Evolutionary conservation across 2,329 filamentous ascomycete genomes (phyloP), one percentile per base, ranked within the genome.

Genomic region (Exserohilum turcica): DNA sequence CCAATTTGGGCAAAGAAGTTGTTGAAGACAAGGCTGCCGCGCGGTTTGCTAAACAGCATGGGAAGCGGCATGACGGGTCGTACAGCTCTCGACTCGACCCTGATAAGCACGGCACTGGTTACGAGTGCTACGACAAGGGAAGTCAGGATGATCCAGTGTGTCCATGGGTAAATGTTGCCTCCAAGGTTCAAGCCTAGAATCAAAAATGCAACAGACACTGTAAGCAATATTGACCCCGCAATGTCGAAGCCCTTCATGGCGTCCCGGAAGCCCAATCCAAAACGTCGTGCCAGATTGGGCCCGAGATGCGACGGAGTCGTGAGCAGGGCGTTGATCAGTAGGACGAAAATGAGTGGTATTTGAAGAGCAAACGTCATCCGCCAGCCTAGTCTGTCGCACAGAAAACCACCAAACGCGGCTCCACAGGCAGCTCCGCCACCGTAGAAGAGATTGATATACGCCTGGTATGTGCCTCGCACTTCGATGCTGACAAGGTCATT

Each of bases 401-500:
- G 83, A 46, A 85, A 79, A 1, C 88, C 88, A 12, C 88, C 89
- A 6, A 89, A 78, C 0, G 87, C 87, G 1, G 87, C 88, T 2
- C 89, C 89, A 2, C 85, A 75, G 6, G 72, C 72, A 18, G 70
- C 68, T 5, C 75, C 77, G 8, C 76, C 66, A 2, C 87, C 87
- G 61, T 82, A 89, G 43, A 83, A 79, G 39, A 89, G 78, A 67
- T 90, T 73, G 64, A 89, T 82, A 60, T 87, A 85, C 12, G 86
- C 86, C 70, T 92, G 89, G 62, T 89, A 92, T 3, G 83, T 82
- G 3, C 88, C 87, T n/a, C 89, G 79, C 13, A 78, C 86, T 76
- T 89, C 83, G 59, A 92, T 89, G 1, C 87, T 87, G 31, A 92
- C 87, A 42, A 91, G 74, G 70, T 92, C 89, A 51, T 86, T 88